These are phyloP conservation scores for Mycena venus DNA, from an alignment of 768 basidiomycete species.

Conservation along the genomic window DNA sequence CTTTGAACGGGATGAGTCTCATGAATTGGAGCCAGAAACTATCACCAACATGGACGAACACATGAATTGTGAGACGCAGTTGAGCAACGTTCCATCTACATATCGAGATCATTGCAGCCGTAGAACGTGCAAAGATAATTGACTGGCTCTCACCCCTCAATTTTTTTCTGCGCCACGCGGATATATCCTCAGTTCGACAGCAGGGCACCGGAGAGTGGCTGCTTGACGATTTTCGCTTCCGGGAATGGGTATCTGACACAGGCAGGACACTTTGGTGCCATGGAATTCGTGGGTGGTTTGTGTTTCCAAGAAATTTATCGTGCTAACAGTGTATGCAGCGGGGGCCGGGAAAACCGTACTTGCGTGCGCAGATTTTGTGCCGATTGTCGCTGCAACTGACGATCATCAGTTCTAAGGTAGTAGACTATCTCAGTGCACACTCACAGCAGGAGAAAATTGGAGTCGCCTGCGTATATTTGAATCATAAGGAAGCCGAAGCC, in stretches of 20 bases:
- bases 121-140: not conserved
- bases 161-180: not conserved
- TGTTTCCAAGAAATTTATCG: not conserved
- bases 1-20: too few relatives aligned
- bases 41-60: not conserved
- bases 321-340: not conserved
- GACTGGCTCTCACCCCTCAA: not conserved
- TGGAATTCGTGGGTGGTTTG: not conserved
- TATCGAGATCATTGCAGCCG: not conserved
- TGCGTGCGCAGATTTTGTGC: not conserved
- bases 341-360: not conserved
- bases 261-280: not conserved
- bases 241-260: not conserved
- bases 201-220: constrained; percentile 1
- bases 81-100: not conserved
- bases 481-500: not conserved
- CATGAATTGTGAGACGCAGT: not conserved
- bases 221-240: not conserved
- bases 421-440: not conserved
- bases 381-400: too few relatives aligned
- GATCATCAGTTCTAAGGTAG: not conserved
- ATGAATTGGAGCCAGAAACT: too few relatives aligned
- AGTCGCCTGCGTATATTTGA: not conserved
- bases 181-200: not conserved
- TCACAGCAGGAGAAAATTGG: not conserved